Evolutionary conservation across 345 rosid species (phyloP), one percentile per base, ranked within the genome.

Genomic region (Cardamine resedifolia): DNA sequence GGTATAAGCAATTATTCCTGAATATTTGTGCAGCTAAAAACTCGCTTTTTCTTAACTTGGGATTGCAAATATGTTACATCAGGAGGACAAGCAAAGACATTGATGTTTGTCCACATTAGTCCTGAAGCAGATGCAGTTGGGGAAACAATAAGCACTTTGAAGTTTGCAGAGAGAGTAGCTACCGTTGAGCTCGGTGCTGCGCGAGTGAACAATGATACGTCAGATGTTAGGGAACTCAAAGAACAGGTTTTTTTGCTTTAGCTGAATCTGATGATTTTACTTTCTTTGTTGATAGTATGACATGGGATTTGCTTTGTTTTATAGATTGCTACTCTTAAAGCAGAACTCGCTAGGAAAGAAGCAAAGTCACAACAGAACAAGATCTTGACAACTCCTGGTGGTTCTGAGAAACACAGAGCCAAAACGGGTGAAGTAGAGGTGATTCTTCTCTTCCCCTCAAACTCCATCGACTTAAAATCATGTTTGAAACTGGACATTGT

Each of bases 41-140:
- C 52, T 72, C 49, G 1, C 16, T 52, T 58, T 56, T 24, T 43
- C 53, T 59, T 39, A 64, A 70, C 51, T 27, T 65, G 57, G 44
- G 43, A 74, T 57, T 56, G 53, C 43, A 65, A 34, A 51, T 49
- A 44, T 69, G 74, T 43, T 69, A 74, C 58, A 76, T 74, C 83
- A 94, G 98, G 98, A 72, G 97, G 98, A 49, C 98, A 91, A 77
- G 98, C 98, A 60, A 94, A 94, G 82, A 91, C 98, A 50, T 81
- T 94, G 57, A 94, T 94, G 98, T 94, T 94, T 84, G 96, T 94
- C 55, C 98, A 94, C 82, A 83, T 94, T 62, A 88, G 97, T 81
- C 97, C 98, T 33, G 98, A 91, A 63, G 81, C 85, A 58, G 91
- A 94, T 64, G 96, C 98, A 67, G 26, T 81, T 31, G 89, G 96